Evolutionary conservation across 2,329 filamentous ascomycete species (phyloP).

Genomic region (Tricladium varicosporioides): DNA sequence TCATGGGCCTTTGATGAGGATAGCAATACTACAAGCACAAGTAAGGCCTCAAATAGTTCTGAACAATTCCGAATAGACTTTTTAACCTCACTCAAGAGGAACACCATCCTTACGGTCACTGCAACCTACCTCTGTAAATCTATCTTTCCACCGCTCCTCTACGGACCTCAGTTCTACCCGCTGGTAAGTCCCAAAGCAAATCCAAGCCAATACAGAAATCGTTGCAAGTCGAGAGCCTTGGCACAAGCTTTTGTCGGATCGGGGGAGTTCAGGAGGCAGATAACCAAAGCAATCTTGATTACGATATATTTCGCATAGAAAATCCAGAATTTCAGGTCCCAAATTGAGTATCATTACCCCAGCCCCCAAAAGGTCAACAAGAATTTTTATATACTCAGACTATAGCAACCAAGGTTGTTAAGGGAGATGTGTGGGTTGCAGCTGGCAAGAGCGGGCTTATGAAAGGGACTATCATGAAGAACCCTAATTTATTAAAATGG

Average conservation of each 20-base stretch:
- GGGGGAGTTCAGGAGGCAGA: neutral
- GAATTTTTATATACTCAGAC: neutral
- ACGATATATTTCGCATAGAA: neutral
- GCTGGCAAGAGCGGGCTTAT: neutral
- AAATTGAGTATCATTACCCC: neutral
- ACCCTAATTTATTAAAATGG: neutral
- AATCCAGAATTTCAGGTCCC: neutral
- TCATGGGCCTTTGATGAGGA: neutral
- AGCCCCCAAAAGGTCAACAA: neutral
- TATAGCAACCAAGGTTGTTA: neutral
- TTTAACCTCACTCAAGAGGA: neutral
- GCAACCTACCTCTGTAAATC: neutral
- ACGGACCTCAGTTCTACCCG: neutral
- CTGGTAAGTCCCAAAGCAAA: neutral
- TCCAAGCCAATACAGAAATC: neutral
- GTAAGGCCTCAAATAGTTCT: neutral
- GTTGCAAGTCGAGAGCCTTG: neutral
- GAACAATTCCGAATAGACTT: neutral
- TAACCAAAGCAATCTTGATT: neutral
- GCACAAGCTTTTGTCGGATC: neutral
- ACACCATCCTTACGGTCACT: neutral
- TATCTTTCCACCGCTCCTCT: neutral
- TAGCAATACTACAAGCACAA: neutral
- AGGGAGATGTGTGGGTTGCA: neutral
- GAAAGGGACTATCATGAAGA: neutral